Percentiles rank a stretch among this genome's conserved stretches.
Evolutionary conservation across 1,139 yeast species (phyloP).

Genomic region (Candida sp.): DNA sequence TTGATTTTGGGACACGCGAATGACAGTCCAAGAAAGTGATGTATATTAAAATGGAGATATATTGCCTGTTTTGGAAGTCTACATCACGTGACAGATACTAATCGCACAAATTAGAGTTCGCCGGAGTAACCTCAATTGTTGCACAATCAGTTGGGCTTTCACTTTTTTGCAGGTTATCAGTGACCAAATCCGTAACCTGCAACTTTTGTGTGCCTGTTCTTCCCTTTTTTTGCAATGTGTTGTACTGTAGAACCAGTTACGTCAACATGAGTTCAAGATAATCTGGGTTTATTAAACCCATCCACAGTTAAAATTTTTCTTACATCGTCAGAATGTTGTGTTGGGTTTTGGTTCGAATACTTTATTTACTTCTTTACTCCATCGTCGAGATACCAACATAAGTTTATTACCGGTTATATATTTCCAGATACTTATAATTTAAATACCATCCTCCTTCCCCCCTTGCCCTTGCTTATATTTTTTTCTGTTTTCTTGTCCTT

Average conservation of each 20-base stretch:
- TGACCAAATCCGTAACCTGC: neutral
- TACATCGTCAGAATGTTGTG: neutral
- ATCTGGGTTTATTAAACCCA: neutral
- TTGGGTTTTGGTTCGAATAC: neutral
- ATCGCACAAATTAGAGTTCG: neutral
- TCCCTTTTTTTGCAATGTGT: neutral
- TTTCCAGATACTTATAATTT: too few species aligned
- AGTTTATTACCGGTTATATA: too few species aligned
- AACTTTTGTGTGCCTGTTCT: neutral
- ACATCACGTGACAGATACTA: neutral
- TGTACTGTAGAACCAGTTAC: neutral
- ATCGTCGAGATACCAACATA: too few species aligned
- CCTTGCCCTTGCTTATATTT: neutral
- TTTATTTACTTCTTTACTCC: too few species aligned
- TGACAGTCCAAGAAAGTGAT: neutral
- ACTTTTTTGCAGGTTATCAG: neutral
- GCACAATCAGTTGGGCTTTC: too few species aligned
- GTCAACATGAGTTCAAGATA: conserved; percentile 1
- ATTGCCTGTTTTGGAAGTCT: neutral
- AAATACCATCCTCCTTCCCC: neutral
- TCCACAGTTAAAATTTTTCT: neutral
- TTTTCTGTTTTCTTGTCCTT: neutral
- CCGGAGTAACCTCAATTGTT: neutral
- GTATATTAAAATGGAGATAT: neutral
- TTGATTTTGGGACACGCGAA: neutral